Conservation (phyloP, 1,284 basidiomycete genomes). For the Ganoderma lingzhi region DNA sequence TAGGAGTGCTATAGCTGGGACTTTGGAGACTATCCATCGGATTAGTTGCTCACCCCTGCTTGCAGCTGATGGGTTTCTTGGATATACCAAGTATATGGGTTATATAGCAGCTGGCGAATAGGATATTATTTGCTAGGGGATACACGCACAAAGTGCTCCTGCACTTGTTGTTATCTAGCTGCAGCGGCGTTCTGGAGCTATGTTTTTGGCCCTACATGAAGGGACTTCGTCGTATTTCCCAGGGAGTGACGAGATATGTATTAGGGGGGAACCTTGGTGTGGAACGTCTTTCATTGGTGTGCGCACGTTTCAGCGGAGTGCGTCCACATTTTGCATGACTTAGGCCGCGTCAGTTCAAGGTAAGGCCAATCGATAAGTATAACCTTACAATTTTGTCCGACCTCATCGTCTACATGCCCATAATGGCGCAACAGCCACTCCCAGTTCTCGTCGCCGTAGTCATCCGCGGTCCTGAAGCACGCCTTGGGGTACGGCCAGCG, state of each 20-base stretch:
- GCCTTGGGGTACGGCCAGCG: slow-evolving; percentile 9
- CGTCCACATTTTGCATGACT: neutral
- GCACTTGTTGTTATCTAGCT: neutral
- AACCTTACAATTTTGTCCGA: neutral
- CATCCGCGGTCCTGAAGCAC: slow-evolving; percentile 11
- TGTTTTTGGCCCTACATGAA: too few species aligned
- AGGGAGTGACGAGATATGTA: too few species aligned
- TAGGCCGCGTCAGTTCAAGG: too few species aligned
- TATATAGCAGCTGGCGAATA: neutral
- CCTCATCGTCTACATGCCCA: neutral
- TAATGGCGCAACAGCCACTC: slow-evolving; percentile 13
- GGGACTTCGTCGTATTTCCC: too few species aligned
- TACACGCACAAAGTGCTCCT: neutral
- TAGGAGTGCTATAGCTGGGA: slow-evolving; percentile 83
- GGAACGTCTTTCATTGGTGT: too few species aligned
- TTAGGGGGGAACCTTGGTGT: too few species aligned
- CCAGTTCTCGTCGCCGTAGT: slow-evolving; percentile 10
- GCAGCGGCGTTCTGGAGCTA: neutral
- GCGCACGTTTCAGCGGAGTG: neutral
- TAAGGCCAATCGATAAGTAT: too few species aligned
- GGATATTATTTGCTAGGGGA: neutral
- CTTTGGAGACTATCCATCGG: slow-evolving; percentile 58
- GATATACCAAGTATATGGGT: neutral
- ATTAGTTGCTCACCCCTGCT: neutral
- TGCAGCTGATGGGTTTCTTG: neutral